phyloP scores from a whole-genome alignment of 257 asterid genomes.

The Petunia secreta region DNA sequence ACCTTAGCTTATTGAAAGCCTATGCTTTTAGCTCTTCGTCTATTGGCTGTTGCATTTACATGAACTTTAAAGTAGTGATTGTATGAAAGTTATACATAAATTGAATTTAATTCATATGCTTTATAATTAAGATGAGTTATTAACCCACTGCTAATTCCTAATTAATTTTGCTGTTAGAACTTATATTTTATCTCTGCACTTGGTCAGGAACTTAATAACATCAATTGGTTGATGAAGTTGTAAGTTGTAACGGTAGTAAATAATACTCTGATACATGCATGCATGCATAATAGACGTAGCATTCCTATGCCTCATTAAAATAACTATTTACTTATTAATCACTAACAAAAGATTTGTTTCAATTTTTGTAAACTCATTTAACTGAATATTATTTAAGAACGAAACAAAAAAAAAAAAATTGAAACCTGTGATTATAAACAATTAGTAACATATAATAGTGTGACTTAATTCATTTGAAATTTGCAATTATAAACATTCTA shows the following conservation, averaged over 20 bases:
- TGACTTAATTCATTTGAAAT: no score
- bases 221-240: not conserved
- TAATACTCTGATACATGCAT: not conserved
- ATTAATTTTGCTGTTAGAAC: not conserved
- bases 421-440: no score
- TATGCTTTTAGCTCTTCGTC: not conserved
- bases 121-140: not conserved
- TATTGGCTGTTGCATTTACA: not conserved
- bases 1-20: not conserved
- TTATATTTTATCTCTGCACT: not conserved
- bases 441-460: no score
- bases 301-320: not conserved
- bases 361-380: no score
- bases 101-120: not conserved
- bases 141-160: not conserved
- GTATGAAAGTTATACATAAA: slow-evolving; percentile 2
- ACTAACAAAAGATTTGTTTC: not conserved
- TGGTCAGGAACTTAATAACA: not conserved
- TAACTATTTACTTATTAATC: not conserved
- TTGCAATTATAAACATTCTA: no score
- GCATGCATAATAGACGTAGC: not conserved
- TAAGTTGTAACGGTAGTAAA: not conserved
- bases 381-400: no score
- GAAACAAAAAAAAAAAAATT: no score
- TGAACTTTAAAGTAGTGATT: slow-evolving; percentile 5